Evolutionary conservation across 2,329 filamentous ascomycete genomes (phyloP).

Genomic region (Furcasterigmium sp.): DNA sequence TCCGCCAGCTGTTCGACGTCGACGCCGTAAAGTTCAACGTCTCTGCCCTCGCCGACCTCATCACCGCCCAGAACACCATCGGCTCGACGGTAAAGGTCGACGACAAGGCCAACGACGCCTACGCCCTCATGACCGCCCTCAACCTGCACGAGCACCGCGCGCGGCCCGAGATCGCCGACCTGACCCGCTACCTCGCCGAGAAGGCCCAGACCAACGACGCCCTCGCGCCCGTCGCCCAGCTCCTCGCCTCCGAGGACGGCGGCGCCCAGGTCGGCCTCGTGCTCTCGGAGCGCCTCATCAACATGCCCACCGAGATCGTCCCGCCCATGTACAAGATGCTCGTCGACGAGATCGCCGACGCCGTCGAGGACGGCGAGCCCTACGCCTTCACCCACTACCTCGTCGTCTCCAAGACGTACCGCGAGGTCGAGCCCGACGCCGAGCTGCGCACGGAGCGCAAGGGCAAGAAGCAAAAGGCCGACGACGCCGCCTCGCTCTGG

Average conservation of each 20-base stretch:
- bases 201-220: slow-evolving; percentile 48
- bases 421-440: slow-evolving; percentile 77
- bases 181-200: slow-evolving; percentile 65
- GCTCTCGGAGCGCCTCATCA: slow-evolving; percentile 90
- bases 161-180: slow-evolving; percentile 64
- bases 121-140: slow-evolving; percentile 84
- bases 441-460: slow-evolving; percentile 62
- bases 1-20: slow-evolving; percentile 88
- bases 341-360: slow-evolving; percentile 82
- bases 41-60: slow-evolving; percentile 78
- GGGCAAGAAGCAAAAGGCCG: slow-evolving; percentile 61
- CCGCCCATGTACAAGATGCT: slow-evolving; percentile 96
- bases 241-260: slow-evolving; percentile 48
- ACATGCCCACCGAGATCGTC: slow-evolving; percentile 89
- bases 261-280: slow-evolving; percentile 70
- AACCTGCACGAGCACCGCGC: slow-evolving; percentile 76
- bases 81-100: slow-evolving; percentile 98
- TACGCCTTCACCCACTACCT: slow-evolving; percentile 93
- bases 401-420: slow-evolving; percentile 86
- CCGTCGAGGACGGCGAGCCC: slow-evolving; percentile 83
- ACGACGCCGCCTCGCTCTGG: slow-evolving; percentile 59
- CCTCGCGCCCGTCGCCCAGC: slow-evolving; percentile 46
- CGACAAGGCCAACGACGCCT: slow-evolving; percentile 86
- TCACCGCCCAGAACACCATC: slow-evolving; percentile 79
- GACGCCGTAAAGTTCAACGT: slow-evolving; percentile 84